These are phyloP conservation scores for Pogostemon cablin DNA, from an alignment of 257 asterid species.

Conservation along the genomic window DNA sequence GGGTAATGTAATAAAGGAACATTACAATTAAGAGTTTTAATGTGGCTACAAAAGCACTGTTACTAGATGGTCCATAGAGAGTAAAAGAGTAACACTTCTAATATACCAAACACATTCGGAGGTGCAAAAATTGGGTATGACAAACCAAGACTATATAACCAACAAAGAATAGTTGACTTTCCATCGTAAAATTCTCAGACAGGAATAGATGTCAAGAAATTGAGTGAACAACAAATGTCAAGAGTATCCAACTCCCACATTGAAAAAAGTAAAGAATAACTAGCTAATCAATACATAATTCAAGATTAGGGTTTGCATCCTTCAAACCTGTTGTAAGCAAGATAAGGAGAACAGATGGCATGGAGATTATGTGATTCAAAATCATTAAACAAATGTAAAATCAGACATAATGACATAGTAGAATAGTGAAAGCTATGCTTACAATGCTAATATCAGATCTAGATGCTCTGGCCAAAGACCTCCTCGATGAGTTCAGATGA, in stretches of 20 bases:
- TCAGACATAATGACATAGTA: not conserved
- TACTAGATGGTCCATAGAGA: conserved; percentile 9
- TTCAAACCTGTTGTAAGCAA: not conserved
- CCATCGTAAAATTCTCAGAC: conserved; percentile 17
- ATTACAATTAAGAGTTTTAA: not conserved
- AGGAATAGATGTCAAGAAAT: conserved; percentile 10
- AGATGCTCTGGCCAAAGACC: conserved; percentile 49
- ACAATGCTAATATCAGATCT: conserved; percentile 78
- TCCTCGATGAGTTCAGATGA: conserved; percentile 55
- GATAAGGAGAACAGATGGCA: conserved; percentile 4
- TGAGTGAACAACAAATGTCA: conserved; percentile 31
- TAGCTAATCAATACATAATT: conserved; percentile 8
- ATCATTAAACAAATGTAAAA: conserved; percentile 29
- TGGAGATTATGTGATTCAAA: conserved; percentile 13
- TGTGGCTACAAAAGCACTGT: not conserved
- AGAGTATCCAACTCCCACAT: conserved; percentile 25
- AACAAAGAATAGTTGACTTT: not conserved
- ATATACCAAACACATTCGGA: conserved; percentile 9
- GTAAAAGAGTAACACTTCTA: conserved; percentile 3
- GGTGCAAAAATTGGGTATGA: not conserved
- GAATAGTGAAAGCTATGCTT: conserved; percentile 40
- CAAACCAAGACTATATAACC: not conserved
- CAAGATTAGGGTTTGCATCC: conserved; percentile 21
- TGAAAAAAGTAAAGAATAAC: conserved; percentile 16
- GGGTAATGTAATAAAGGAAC: conserved; percentile 15